Base-by-base conservation (phyloP, 2,329 filamentous ascomycete genomes). In the Scytalidium sp. region DNA sequence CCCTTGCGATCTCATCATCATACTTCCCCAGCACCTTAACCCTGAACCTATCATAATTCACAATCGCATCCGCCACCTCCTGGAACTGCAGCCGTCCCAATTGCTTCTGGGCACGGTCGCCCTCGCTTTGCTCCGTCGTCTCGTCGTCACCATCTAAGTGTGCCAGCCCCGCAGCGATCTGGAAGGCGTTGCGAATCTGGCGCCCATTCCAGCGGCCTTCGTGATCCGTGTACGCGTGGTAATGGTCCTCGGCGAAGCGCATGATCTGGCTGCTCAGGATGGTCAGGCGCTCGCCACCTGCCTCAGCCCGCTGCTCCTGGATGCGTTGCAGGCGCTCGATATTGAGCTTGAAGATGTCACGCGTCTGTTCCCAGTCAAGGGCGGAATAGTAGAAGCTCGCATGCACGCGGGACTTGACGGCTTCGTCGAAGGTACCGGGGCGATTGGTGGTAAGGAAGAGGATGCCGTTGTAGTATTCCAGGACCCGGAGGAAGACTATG, bases 401-500 rank as follows among this genome's bases (percentile, higher is more conserved):
- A 41, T 66, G 61, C 10, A 65, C 57, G 6, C 63, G 54, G 7
- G 54, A 60, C 21, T 60, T 55, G 46, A 65, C 58, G 3, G 60
- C 60, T 20, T 55, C 54, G 40, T 65, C 63, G 23, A 64, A 56
- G 2, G 45, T 40, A 9, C 54, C 53, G 5, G 58, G 54, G 2
- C 63, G 58, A 39, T 65, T 65, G 3, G 63, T 64, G 1, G 66
- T 69, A n/a, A 70, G 53, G 42, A 69, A 66, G 1, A 70, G 47
- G 22, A 68, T 64, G 3, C 65, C 67, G 3, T 63, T 52, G 45
- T 63, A 69, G 47, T 64, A 68, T 27, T 68, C 65, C 3, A 68
- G 54, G 2, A 58, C 56, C 1, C 65, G 55, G 1, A 68, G 50
- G 45, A 68, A 68, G 1, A 64, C 73, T 52, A 66, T 68, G 9